Base-by-base conservation (phyloP, 73 alveolate species). In the Paramecium caudatum region DNA sequence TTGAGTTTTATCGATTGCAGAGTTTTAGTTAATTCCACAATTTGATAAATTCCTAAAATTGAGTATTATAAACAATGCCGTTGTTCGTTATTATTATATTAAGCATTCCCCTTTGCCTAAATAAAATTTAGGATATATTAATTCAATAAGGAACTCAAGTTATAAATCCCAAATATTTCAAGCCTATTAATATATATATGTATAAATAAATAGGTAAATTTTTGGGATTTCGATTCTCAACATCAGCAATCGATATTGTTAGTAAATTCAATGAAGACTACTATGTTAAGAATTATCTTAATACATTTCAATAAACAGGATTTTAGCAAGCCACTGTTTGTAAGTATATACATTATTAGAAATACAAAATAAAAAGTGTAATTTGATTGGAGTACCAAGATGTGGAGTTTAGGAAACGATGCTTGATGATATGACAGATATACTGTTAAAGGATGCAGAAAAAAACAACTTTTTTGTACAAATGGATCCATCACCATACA, bases 401-500 rank as follows among this genome's bases (percentile, higher is more conserved):
- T 5, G 19, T 10, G 69, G 69, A 3, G 45, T 13, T 27, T 16
- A 45, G 19, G 46, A 74, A 0, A 32, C 36, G 21, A 41, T 41
- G 21, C 49, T 13, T 4, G 15, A 74, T 45, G 55, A 39, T 3
- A 4, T 74, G 32, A 16, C 88, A 0, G 65, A 74, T 74, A 43
- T 74, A 6, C 0, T 74, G 19, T 6, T 39, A 21, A 41, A 41
- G 47, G 47, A 74, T 74, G 12, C 23, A 25, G 47, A 74, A n/a
- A 37, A 43, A 36, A 21, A 63, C 16, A 45, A 37, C 47, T 74
- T 74, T 43, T 41, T 74, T 21, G 32, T 74, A 36, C 43, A 74
- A 74, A 39, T 74, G 2, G 88, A 74, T 45, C 65, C 88, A 15
- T 37, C 88, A 9, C 88, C 88, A 39, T 74, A 74, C 43, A 23